Evolutionary conservation across 345 rosid species (phyloP), one percentile per base, ranked within the genome.

Genomic region (Clausena lansium): DNA sequence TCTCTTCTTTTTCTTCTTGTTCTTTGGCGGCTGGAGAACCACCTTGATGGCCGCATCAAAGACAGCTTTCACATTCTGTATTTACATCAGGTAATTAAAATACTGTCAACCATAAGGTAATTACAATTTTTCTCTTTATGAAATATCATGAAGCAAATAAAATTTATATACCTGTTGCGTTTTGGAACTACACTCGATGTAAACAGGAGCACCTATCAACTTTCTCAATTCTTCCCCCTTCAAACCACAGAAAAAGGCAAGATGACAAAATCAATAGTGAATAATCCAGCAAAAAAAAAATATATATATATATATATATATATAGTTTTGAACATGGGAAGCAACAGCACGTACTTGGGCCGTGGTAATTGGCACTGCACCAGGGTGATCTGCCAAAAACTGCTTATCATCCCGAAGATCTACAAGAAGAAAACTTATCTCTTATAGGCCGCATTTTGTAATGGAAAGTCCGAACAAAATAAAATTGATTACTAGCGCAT

Each of bases 21-120:
- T 86, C 82, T 92, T 94, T 7, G 98, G 93, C 0, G 98, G 98
- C 86, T 92, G 97, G 67, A 94, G 94, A 78, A 92, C 97, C 55
- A 92, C 90, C 82, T 88, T 91, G 80, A 94, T 94, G 71, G 98
- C 98, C 14, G 93, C 90, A 78, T 94, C 97, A 64, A 94, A 94
- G 55, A 94, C 98, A 32, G 86, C 90, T 85, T 94, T 94, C 82
- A 94, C 93, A 63, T 92, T 92, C 98, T 94, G 93, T 76, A 62
- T 63, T 36, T 70, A 22, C 58, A 81, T 59, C 50, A 55, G 36
- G 76, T 59, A 61, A 72, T 79, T 63, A 47, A 64, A 73, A 50
- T 2, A 70, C 28, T 24, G 20, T 73, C 58, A 73, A 60, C 38
- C 3, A 45, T 22, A 10, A 38, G 70, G 28, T 38, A 35, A 5